phyloP scores from a whole-genome alignment of 306 rosid genomes.

The Psophocarpus tetragonolobus region DNA sequence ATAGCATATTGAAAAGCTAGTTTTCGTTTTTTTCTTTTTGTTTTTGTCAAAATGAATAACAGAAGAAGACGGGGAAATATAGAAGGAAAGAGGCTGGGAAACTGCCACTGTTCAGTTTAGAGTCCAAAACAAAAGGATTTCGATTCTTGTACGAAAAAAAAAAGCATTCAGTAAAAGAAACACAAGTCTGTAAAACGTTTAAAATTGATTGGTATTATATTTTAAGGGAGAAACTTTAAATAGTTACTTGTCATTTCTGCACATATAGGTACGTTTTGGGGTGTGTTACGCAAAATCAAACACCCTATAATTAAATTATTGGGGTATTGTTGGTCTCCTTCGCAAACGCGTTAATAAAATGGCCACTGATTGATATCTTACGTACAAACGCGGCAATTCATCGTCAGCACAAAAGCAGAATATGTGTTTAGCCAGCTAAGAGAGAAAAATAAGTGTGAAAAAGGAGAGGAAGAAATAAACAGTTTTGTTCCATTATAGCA shows the following conservation, averaged over 20 bases:
- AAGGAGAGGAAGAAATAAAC: neutral
- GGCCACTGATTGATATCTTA: neutral
- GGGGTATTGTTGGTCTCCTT: neutral
- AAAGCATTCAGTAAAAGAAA: neutral
- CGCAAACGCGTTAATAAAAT: neutral
- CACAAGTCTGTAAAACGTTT: neutral
- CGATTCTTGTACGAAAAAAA: neutral
- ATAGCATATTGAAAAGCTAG: neutral
- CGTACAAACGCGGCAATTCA: neutral
- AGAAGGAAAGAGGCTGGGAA: neutral
- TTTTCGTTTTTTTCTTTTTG: neutral
- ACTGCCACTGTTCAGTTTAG: neutral
- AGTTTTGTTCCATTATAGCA: neutral
- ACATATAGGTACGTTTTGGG: too few species aligned
- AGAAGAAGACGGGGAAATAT: neutral
- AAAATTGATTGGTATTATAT: too few species aligned
- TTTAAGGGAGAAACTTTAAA: too few species aligned
- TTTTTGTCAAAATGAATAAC: neutral
- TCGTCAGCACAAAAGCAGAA: neutral
- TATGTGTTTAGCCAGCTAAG: neutral
- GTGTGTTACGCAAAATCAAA: too few species aligned
- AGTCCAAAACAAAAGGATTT: neutral
- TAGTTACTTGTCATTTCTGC: too few species aligned
- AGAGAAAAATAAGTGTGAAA: neutral
- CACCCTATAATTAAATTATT: neutral